A percentile compares a stretch with the other conserved stretches of the same genome.
These are phyloP conservation scores for Rasamsonia emersonii DNA, from an alignment of 2,329 filamentous ascomycete species.

Conservation along the genomic window DNA sequence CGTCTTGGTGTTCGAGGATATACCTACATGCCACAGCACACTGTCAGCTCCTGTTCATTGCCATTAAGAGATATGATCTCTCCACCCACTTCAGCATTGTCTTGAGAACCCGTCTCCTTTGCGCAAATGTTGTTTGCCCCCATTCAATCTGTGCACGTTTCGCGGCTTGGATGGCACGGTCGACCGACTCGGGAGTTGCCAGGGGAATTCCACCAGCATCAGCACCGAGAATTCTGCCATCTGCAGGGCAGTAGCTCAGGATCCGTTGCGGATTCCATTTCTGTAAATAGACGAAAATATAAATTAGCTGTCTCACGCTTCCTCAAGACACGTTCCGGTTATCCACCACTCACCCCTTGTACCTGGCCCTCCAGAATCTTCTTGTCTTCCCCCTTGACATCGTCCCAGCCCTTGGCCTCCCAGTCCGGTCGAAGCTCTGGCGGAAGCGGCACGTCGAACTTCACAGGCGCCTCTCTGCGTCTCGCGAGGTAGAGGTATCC, in stretches of 20 bases:
- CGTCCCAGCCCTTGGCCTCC: slow-evolving; percentile 27
- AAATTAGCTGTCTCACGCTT: slow-evolving; percentile 10
- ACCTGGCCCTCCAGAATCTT: slow-evolving; percentile 29
- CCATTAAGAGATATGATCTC: too few species aligned
- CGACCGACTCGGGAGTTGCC: slow-evolving; percentile 66
- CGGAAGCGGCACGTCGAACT: slow-evolving; percentile 31
- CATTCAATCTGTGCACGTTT: slow-evolving; percentile 67
- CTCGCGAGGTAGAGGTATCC: slow-evolving; percentile 23
- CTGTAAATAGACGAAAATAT: slow-evolving; percentile 13
- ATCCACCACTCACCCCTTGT: slow-evolving; percentile 30
- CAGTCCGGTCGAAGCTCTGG: slow-evolving; percentile 24
- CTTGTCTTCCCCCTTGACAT: slow-evolving; percentile 24
- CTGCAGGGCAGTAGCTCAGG: slow-evolving; percentile 62
- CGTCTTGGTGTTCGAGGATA: slow-evolving; percentile 79
- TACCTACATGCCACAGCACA: slow-evolving; percentile 41
- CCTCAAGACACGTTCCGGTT: too few species aligned
- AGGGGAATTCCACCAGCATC: slow-evolving; percentile 56
- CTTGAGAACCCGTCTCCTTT: slow-evolving; percentile 70
- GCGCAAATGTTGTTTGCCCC: slow-evolving; percentile 66
- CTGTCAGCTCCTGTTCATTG: too few species aligned
- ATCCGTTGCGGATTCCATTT: slow-evolving; percentile 32
- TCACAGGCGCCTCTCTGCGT: slow-evolving; percentile 24
- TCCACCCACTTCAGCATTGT: slow-evolving; percentile 58
- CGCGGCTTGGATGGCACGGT: slow-evolving; percentile 67
- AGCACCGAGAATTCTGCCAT: slow-evolving; percentile 67